Evolutionary conservation across 306 rosid species (phyloP), one percentile per base, ranked within the genome.

Genomic region (Vigna trinervia): DNA sequence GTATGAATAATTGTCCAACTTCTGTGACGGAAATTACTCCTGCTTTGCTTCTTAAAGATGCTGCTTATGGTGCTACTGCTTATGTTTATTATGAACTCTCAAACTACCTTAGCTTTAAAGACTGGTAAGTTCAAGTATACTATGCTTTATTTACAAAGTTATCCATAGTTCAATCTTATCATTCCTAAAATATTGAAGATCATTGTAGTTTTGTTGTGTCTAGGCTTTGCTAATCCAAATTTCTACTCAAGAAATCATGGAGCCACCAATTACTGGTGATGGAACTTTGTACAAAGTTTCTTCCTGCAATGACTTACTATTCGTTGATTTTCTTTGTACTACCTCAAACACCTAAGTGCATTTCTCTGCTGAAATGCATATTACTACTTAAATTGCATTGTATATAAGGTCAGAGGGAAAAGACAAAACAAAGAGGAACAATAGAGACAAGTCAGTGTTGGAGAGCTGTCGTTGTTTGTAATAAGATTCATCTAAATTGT

Each of bases 71-170:
- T 65, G 97, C 98, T 74, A 96, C 98, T 60, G 94, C 98, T 69
- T 92, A 92, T 87, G 98, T 94, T 83, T 94, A 92, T 86, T 94
- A 94, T 73, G 96, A 94, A 86, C 97, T 94, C 63, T 94, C 98
- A 73, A 94, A 92, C 83, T 94, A 90, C 85, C 87, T 94, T 78
- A 90, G 90, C 88, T 94, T 94, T 82, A 90, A 90, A 76, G 96
- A 90, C 81, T 94, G 98, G 98, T 94, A 71, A 66, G 88, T 83
- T 61, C 53, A 52, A 76, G 83, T 63, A 47, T 47, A 46, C 47
- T 51, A 13, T 60, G 45, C 76, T 79, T 38, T 74, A 12, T 74
- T 62, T 77, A n/a, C 32, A 13, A 8, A 32, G 69, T 71, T 72
- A 38, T 61, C 71, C 41, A 77, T 65, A 32, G 58, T 80, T 34